Conservation (phyloP, 75 land plant genomes). For the Larix kaempferi region DNA sequence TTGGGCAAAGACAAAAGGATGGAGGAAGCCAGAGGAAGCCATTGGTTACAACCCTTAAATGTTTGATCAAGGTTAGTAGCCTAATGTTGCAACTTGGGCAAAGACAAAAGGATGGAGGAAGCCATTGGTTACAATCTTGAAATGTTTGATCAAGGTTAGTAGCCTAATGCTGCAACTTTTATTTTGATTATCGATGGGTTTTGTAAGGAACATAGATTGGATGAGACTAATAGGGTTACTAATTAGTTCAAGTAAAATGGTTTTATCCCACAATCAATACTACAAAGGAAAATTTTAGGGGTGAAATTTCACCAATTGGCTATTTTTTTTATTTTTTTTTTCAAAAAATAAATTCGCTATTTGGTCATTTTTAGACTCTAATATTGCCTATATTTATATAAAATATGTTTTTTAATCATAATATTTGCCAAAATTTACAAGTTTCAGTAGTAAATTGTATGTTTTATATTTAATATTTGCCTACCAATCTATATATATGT, state of each 20-base stretch:
- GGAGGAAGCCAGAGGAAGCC: too few species aligned
- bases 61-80: constrained; percentile 52
- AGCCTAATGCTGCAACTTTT: constrained; percentile 55
- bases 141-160: constrained; percentile 58
- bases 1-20: constrained; percentile 30
- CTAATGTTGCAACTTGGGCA: constrained; percentile 53
- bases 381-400: too few species aligned
- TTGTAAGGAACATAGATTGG: constrained; percentile 42
- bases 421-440: too few species aligned
- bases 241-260: constrained; percentile 32
- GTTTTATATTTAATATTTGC: too few species aligned
- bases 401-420: too few species aligned
- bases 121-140: constrained; percentile 39
- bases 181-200: constrained; percentile 40
- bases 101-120: constrained; percentile 38
- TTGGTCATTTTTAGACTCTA: too few species aligned
- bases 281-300: too few species aligned
- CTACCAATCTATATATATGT: too few species aligned
- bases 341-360: too few species aligned
- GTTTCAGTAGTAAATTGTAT: too few species aligned
- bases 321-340: too few species aligned
- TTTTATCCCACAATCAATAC: not conserved
- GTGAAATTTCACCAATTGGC: too few species aligned
- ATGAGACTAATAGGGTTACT: constrained; percentile 37
- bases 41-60: constrained; percentile 42